These are phyloP conservation scores for Wallacemonas collosoma DNA, from an alignment of 208 protist genomes.

Conservation along the genomic window DNA sequence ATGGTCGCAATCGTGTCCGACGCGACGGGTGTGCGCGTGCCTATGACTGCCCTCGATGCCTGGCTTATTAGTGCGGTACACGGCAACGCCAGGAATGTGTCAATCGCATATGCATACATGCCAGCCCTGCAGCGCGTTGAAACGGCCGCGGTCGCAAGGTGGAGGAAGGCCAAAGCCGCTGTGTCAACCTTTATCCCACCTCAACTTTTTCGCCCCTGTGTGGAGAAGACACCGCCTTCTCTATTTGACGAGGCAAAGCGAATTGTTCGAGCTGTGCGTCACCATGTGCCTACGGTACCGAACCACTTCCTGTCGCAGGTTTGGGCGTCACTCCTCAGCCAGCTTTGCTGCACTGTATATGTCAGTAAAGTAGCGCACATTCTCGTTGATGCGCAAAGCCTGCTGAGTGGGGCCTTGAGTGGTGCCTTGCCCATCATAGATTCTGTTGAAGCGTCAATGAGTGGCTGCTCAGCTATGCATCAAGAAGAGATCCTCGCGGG, in stretches of 20 bases:
- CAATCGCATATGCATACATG: conserved; percentile 18
- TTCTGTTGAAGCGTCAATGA: not conserved
- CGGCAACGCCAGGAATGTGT: not conserved
- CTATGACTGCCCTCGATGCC: conserved; percentile 22
- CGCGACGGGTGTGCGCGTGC: conserved; percentile 28
- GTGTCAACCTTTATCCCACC: not conserved
- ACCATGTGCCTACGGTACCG: not conserved
- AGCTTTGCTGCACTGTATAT: not conserved
- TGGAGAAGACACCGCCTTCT: not conserved
- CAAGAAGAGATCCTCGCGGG: not conserved
- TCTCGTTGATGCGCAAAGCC: not conserved
- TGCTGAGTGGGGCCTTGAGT: not conserved
- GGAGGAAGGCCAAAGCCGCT: not conserved
- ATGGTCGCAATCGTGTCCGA: conserved; percentile 24
- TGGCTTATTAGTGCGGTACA: conserved; percentile 11
- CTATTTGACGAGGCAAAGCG: not conserved
- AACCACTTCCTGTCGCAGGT: not conserved
- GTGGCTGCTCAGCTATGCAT: not conserved
- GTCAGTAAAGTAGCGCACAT: not conserved
- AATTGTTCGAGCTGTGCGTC: not conserved
- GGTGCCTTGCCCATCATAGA: not conserved
- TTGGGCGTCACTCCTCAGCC: not conserved
- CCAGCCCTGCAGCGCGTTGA: conserved; percentile 21
- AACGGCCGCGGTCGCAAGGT: not conserved
- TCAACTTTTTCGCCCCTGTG: not conserved